These are phyloP conservation scores for Naegleria fowleri DNA, from an alignment of 208 protist species.

Conservation along the genomic window DNA sequence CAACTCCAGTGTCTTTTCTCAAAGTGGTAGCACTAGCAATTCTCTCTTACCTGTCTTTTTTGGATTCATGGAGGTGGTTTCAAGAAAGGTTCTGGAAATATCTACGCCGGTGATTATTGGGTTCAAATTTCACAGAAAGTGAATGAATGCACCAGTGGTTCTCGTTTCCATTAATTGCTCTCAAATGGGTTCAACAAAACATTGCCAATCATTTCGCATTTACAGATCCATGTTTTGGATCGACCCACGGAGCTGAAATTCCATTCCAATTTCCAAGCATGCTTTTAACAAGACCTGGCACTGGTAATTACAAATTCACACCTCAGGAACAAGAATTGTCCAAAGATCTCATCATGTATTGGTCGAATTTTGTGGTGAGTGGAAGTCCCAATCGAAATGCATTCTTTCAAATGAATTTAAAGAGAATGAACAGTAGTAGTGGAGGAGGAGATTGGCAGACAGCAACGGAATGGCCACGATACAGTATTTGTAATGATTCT, in stretches of 20 bases:
- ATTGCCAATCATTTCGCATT: constrained; percentile 30
- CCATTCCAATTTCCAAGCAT: not conserved
- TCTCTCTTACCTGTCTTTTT: constrained; percentile 33
- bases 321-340: not conserved
- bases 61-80: constrained; percentile 43
- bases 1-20: not conserved
- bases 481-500: not conserved
- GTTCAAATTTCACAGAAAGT: no score
- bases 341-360: not conserved
- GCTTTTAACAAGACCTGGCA: not conserved
- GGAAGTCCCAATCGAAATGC: not conserved
- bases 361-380: not conserved
- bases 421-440: no score
- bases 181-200: constrained; percentile 59
- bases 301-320: not conserved
- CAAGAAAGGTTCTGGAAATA: constrained; percentile 10
- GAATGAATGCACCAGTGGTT: not conserved
- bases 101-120: not conserved
- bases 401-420: not conserved
- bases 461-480: not conserved
- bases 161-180: constrained; percentile 26
- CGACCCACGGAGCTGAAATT: not conserved
- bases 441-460: no score
- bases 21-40: not conserved
- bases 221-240: not conserved